Evolutionary conservation across 1,284 basidiomycete species (phyloP).

Genomic region (Peniophora sp.): DNA sequence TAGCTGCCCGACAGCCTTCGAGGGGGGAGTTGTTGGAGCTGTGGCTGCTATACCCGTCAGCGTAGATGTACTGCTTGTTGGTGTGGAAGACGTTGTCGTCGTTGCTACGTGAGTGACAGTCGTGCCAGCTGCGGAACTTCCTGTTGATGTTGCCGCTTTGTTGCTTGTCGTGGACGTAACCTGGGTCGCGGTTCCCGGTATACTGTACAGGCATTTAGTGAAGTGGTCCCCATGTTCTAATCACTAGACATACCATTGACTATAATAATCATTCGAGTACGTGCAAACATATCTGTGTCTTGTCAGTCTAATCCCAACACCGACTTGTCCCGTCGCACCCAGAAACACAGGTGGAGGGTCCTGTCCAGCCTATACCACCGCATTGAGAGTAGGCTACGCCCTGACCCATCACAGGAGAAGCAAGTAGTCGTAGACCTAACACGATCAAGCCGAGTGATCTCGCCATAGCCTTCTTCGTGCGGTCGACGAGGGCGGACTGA

Average conservation of each 20-base stretch:
- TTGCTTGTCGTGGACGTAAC: no score
- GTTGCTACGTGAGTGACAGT: conserved; percentile 10
- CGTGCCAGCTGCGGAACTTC: conserved; percentile 5
- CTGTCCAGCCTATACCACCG: conserved; percentile 26
- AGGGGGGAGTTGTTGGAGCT: conserved; percentile 24
- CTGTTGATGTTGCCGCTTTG: no score
- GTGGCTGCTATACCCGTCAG: conserved; percentile 9
- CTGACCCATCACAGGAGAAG: neutral
- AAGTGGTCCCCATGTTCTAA: no score
- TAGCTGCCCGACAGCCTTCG: conserved; percentile 21
- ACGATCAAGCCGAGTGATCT: no score
- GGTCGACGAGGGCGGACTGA: no score
- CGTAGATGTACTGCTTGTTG: conserved; percentile 1
- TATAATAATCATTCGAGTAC: conserved; percentile 20
- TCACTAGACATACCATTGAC: no score
- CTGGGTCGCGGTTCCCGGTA: no score
- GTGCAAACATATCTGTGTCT: conserved; percentile 9
- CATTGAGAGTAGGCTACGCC: conserved; percentile 22
- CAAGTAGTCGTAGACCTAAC: neutral
- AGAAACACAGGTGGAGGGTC: conserved; percentile 21
- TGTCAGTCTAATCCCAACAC: neutral
- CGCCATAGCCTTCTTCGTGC: no score
- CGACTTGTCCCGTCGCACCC: conserved; percentile 16
- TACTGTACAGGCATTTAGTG: no score
- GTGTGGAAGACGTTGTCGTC: conserved; percentile 8